Base-by-base conservation (phyloP, 129 eudicot genomes). In the Sambucus nigra region DNA sequence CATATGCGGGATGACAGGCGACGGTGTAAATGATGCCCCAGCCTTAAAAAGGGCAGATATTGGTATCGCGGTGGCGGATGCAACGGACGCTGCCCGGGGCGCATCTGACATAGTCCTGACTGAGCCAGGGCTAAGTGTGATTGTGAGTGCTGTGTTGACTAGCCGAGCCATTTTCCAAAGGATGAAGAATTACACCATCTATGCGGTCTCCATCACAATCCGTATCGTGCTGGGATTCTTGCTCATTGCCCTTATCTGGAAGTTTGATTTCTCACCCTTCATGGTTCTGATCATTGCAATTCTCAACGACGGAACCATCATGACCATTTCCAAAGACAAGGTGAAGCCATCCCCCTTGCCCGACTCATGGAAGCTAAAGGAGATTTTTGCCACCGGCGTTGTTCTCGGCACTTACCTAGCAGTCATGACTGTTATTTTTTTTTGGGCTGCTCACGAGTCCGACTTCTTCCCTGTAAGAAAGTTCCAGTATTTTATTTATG, bases 1-100 rank as follows among this genome's bases (percentile, higher is more conserved):
- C 53, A 86, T 86, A 10, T 78, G 87, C 42, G 95, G 95, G 5
- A 86, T 86, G 95, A 86, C 95, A 4, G 95, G 95, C 67, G 95
- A 86, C 22, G 95, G 95, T 16, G 95, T 86, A 29, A 86, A 86
- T 51, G 95, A 86, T 45, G 95, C 95, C 25, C 95, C 95, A 5
- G 95, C 95, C 32, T 53, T 86, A 17, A 86, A 86, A 60, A 77
- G 69, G 66, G 92, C 92, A 1, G 92, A 86, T 62, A 86, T 86
- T 22, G 95, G 95, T 14, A 81, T 86, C 6, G 92, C 95, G 14
- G 93, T 86, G 56, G 95, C 81, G 2, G 95, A 81, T 70, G 95
- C 95, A 18, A 86, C 95, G 10, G 95, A 86, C 60, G 95, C 93
- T 16, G 95, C 95, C 9, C 67, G 92, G 15, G 20, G 93, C 41